Evolutionary conservation across 257 asterid species (phyloP).

Genomic region (Ilex asprella): DNA sequence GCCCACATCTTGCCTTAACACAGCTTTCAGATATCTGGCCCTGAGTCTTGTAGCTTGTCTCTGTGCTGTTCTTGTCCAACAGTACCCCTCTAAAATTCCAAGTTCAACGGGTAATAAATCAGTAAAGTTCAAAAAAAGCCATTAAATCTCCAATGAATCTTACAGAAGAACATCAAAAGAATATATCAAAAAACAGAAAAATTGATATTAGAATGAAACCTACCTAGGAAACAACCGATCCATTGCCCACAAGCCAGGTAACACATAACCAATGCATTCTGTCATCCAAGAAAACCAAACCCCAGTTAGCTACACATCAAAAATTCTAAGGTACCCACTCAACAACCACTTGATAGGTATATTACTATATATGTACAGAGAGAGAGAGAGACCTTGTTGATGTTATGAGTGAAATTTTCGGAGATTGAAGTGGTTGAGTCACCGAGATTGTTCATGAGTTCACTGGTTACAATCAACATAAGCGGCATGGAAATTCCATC

Average conservation of each 20-base stretch:
- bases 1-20: conserved; percentile 89
- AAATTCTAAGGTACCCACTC: too few relatives aligned
- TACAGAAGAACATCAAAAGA: neutral
- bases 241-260: conserved; percentile 71
- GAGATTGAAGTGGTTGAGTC: conserved; percentile 8
- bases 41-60: conserved; percentile 80
- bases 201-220: conserved; percentile 4
- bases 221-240: conserved; percentile 76
- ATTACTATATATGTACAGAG: neutral
- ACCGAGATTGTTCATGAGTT: conserved; percentile 68
- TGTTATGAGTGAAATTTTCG: neutral
- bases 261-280: conserved; percentile 73
- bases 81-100: conserved; percentile 63
- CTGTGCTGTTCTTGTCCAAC: conserved; percentile 96
- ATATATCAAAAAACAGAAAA: neutral
- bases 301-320: conserved; percentile 1
- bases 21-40: conserved; percentile 68
- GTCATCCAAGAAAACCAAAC: conserved; percentile 16
- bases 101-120: neutral
- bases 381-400: conserved; percentile 3
- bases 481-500: conserved; percentile 73
- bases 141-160: neutral
- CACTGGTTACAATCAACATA: conserved; percentile 55
- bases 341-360: too few relatives aligned
- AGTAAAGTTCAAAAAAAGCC: neutral